These are phyloP conservation scores for Globisporangium cystogenes DNA, from an alignment of 352 stramenopile genomes.

Conservation along the genomic window DNA sequence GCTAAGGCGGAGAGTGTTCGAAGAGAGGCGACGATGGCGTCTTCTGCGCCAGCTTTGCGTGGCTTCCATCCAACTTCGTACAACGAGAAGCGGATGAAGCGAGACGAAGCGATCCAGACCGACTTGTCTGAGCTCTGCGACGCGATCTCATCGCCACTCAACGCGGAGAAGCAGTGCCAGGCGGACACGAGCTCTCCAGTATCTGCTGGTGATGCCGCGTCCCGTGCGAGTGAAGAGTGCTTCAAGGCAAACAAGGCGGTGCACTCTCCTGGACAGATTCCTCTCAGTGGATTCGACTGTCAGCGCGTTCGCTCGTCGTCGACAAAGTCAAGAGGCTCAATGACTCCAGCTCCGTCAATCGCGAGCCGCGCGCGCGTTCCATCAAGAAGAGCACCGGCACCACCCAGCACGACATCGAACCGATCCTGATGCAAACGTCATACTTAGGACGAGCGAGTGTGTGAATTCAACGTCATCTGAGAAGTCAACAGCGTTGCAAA, in stretches of 20 bases:
- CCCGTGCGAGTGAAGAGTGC: neutral
- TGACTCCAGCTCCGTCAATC: neutral
- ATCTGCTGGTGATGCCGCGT: neutral
- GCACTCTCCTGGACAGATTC: neutral
- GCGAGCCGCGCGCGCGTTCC: neutral
- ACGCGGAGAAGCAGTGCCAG: slow-evolving; percentile 3
- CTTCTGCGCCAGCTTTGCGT: neutral
- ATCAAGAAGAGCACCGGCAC: neutral
- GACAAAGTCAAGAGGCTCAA: neutral
- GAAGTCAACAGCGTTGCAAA: neutral
- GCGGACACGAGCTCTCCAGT: neutral
- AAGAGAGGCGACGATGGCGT: neutral
- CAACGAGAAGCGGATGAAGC: neutral
- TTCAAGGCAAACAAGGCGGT: neutral
- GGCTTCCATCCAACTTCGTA: neutral
- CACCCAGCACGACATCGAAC: slow-evolving; percentile 14
- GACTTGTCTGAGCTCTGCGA: neutral
- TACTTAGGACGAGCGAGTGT: slow-evolving; percentile 22
- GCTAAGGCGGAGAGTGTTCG: neutral
- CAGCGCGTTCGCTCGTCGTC: neutral
- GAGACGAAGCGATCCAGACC: slow-evolving; percentile 10
- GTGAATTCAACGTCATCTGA: no score
- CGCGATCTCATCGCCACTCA: neutral
- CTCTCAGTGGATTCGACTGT: neutral
- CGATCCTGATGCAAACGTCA: slow-evolving; percentile 38